These are phyloP conservation scores for Termitomyces sp. DNA, from an alignment of 768 basidiomycete genomes.

Conservation along the genomic window DNA sequence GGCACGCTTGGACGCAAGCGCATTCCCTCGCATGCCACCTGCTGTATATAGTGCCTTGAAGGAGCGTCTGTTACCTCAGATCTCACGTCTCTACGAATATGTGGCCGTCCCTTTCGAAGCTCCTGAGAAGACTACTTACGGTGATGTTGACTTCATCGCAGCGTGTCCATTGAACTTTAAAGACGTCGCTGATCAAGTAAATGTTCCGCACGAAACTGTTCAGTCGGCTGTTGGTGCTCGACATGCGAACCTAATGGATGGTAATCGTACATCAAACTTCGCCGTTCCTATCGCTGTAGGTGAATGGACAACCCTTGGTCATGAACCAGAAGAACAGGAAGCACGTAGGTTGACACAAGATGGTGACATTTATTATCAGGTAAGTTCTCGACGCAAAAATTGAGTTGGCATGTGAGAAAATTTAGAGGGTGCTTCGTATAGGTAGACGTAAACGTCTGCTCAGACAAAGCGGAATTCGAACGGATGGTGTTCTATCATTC, in stretches of 20 bases:
- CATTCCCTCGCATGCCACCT: conserved; percentile 62
- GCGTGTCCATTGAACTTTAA: conserved; percentile 29
- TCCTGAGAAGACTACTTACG: conserved; percentile 60
- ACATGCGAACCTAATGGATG: conserved; percentile 2
- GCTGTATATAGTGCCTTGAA: conserved; percentile 48
- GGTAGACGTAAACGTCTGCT: conserved; percentile 62
- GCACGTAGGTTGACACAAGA: conserved; percentile 18
- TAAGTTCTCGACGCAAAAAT: conserved; percentile 4
- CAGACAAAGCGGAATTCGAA: conserved; percentile 42
- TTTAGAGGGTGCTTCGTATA: conserved; percentile 16
- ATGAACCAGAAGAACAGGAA: conserved; percentile 22
- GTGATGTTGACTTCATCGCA: conserved; percentile 68
- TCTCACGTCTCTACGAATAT: conserved; percentile 41
- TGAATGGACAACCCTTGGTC: conserved; percentile 30
- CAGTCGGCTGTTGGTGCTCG: not conserved
- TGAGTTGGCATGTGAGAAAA: not conserved
- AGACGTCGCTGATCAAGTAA: conserved; percentile 14
- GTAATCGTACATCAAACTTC: conserved; percentile 54
- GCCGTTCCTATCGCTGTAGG: conserved; percentile 41
- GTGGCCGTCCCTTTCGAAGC: conserved; percentile 57
- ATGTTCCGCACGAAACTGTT: conserved; percentile 13
- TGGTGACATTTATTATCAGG: conserved; percentile 39
- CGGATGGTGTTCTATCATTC: conserved; percentile 50
- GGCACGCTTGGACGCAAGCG: conserved; percentile 30
- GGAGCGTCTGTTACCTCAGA: conserved; percentile 30